Base-by-base conservation (phyloP, 495 filamentous ascomycete species). In the Xylaria longipes region DNA sequence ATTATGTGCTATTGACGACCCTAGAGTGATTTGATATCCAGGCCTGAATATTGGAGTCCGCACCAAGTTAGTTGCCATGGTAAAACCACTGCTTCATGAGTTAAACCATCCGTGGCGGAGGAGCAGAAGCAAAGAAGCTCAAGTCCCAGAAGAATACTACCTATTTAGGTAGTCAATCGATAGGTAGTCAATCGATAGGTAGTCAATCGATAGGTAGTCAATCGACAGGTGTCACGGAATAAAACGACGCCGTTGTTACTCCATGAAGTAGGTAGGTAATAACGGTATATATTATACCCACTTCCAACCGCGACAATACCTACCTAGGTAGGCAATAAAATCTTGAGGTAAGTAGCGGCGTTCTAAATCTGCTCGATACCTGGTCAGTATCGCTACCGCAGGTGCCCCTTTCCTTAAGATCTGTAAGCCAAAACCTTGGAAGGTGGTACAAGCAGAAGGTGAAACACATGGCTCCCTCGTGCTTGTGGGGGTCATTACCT, bases 391-490 rank as follows among this genome's bases (percentile, higher is more conserved):
- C 20, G 20, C 8, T 60, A n/a, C 22, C 9, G 46, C n/a, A n/a
- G 22, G 15, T 58, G 35, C 2, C 7, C 6, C 65, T 20, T 68
- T 31, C 65, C 15, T n/a, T 3, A 43, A n/a, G 37, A 66, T 25
- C n/a, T 29, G 25, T 27, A 31, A 31, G 31, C 5, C 15, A 11
- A 39, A 45, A n/a, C 14, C 11, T 29, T 17, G 33, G 48, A 57
- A 65, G 60, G 68, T 66, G 20, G 69, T 25, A 58, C 62, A 50
- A 48, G 41, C 25, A 29, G 3, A 50, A 58, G 17, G 8, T 66
- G 69, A 71, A 71, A 58, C 69, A 17, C 20, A 57, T 50, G 62
- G 45, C 31, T 60, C 52, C 69, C 69, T 66, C 61, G 58, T 65
- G 61, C 50, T 37, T 41, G 58, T 56, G 35, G 58, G 35, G 58